Conservation (phyloP, 2,329 filamentous ascomycete species). For the Neoscytalidium dimidiatum region DNA sequence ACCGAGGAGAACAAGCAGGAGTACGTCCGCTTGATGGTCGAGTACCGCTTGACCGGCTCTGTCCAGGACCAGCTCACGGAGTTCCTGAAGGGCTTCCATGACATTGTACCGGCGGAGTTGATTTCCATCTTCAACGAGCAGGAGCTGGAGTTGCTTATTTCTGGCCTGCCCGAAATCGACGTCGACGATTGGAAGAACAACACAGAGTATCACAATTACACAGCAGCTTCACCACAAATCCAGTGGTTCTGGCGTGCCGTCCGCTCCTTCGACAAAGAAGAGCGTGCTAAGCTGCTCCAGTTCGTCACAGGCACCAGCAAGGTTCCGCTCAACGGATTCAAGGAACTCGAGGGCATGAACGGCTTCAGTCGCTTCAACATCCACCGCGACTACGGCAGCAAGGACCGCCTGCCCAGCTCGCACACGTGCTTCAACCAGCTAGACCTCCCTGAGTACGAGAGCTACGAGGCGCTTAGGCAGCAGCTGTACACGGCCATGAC, state of each 20-base stretch:
- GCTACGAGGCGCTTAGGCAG: conserved; percentile 84
- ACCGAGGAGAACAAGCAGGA: conserved; percentile 99
- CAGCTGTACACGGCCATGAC: conserved; percentile 95
- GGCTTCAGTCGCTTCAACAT: conserved; percentile 98
- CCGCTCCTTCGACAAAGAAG: conserved; percentile 97
- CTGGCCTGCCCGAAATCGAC: conserved; percentile 94
- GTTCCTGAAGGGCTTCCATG: conserved; percentile 95
- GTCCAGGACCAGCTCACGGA: conserved; percentile 93
- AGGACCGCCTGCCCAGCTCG: conserved; percentile 90
- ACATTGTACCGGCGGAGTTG: conserved; percentile 92
- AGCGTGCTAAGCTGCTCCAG: conserved; percentile 93
- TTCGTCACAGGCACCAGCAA: conserved; percentile 99
- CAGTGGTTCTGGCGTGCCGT: conserved; percentile 99
- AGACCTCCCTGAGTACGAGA: conserved; percentile 97
- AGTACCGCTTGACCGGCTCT: conserved; percentile 88
- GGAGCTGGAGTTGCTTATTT: conserved; percentile 94
- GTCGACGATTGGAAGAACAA: conserved; percentile 99
- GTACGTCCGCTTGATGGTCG: conserved; percentile 90
- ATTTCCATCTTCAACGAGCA: conserved; percentile 99
- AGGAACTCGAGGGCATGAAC: conserved; percentile 99
- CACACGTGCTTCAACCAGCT: conserved; percentile 99
- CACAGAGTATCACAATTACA: conserved; percentile 98
- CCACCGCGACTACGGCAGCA: conserved; percentile 95
- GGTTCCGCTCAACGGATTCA: conserved; percentile 97
- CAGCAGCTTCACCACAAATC: conserved; percentile 88